Evolutionary conservation across 768 basidiomycete genomes (phyloP), one percentile per base, ranked within the genome.

Genomic region (Baorangia bicolor): DNA sequence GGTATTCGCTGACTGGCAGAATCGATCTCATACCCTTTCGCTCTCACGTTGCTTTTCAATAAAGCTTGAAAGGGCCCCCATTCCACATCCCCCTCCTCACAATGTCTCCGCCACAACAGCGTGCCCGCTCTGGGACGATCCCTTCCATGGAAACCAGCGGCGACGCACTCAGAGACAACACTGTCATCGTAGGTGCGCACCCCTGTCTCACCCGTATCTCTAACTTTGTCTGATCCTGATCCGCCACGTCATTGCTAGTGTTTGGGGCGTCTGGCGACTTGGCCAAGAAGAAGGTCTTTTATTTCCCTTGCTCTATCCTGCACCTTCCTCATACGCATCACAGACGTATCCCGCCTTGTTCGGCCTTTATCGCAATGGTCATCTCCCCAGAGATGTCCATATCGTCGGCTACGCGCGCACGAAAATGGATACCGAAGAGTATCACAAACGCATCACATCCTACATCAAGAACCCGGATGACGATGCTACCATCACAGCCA

Each of bases 361-460:
- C 72, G 88, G 86, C 52, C 86, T 99, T 63, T 97, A 83, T 78
- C 80, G 80, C 60, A 83, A 85, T 58, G 84, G 81, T 42, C 87
- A 86, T 76, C 84, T 99, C 31, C 95, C 96, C 27, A 79, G 80
- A 51, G 89, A 83, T 71, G 81, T 88, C 62, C 88, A 88, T 75
- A 94, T 99, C 73, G 87, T 99, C 54, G 96, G 96, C 23, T 99
- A 98, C 72, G 96, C 96, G 25, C 85, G 96, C 61, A 94, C 96
- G 25, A 96, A 94, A 78, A 96, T 96, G 94, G 85, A 88, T 70
- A 69, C 77, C 25, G 79, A 78, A 35, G 95, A 96, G 61, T 98
- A 90, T 73, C 83, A 90, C 74, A 88, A 88, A 70, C 90, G 95
- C 48, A 80, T 81, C 43, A 88, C 88, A 1, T 84, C 86, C 41